Evolutionary conservation across 768 basidiomycete genomes (phyloP).

Genomic region (Saitozyma sp.): DNA sequence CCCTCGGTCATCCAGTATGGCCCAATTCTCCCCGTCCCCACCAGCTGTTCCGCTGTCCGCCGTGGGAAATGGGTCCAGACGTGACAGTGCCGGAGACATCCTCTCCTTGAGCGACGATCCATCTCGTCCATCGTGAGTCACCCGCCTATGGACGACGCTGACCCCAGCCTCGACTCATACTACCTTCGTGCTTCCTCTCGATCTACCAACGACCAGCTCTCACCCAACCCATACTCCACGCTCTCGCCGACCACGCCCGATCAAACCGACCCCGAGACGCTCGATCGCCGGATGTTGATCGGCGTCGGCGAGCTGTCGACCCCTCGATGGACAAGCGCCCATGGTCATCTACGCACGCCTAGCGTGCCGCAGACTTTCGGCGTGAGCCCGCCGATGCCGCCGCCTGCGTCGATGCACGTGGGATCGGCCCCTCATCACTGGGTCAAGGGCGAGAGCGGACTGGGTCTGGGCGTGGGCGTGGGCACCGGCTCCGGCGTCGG

Average conservation of each 20-base stretch:
- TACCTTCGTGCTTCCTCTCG: neutral
- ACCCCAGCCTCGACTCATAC: neutral
- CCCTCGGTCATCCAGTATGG: neutral
- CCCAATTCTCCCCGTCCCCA: neutral
- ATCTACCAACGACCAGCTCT: constrained; percentile 1
- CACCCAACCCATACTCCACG: constrained; percentile 11
- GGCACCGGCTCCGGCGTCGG: constrained; percentile 28
- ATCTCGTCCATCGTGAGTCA: constrained; percentile 2
- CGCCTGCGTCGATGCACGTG: constrained; percentile 12
- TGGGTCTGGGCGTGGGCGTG: constrained; percentile 43
- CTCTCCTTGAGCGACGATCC: neutral
- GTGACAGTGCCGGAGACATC: neutral
- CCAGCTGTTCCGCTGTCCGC: constrained; percentile 5
- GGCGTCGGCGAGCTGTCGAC: constrained; percentile 95
- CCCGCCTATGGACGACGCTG: neutral
- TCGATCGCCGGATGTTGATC: constrained; percentile 81
- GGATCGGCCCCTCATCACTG: constrained; percentile 26
- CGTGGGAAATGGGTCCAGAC: constrained; percentile 6
- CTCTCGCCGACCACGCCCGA: constrained; percentile 40
- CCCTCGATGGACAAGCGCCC: constrained; percentile 71
- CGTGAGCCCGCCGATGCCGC: constrained; percentile 42
- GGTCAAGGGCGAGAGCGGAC: constrained; percentile 50
- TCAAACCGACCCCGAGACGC: constrained; percentile 39
- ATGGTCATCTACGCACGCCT: constrained; percentile 48
- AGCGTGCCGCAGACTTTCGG: constrained; percentile 52